Base-by-base conservation (phyloP, 1,139 yeast species). In the Geotrichum candidum region DNA sequence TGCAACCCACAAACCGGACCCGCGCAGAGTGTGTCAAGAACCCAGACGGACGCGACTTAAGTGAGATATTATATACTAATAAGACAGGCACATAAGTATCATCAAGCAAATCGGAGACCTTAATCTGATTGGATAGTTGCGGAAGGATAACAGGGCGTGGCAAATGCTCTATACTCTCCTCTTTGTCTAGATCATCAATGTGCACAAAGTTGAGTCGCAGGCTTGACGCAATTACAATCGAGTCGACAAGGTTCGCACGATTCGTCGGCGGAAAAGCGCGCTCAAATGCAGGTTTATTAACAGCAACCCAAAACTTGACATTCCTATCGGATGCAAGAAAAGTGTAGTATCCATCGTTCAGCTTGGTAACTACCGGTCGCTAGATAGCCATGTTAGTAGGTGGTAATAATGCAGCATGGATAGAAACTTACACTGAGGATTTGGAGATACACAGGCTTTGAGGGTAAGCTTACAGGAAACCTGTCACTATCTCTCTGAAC, bases 141-240 rank as follows among this genome's bases (percentile, higher is more conserved):
- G 61, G 61, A 22, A 59, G 31, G 13, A 51, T 31, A 6, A 52
- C 46, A 11, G 56, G 59, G 31, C 50, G 45, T 11, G 33, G 53
- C 51, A 27, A 53, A 13, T 50, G 54, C 13, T 53, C 57, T 11
- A 54, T 45, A 29, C 53, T 33, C 38, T 48, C 45, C 11, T 53
- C 57, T 6, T 52, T 6, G n/a, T 27, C 51, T 4, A 29, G 27
- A 22, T n/a, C 31, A 15, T 41, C 10, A 41, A 41, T 41, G 22
- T 41, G 48, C 18, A 59, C 61, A 33, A 59, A 55, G 50, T 59
- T 59, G 22, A 59, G 38, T 45, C 55, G 33, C n/a, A 59, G n/a
- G 13, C 53, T 18, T 29, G 50, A 51, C 27, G 18, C 50, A 18
- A 55, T 27, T 22, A 55, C 27, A 10, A 59, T 51, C 10, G 59